Base-by-base conservation (phyloP, 2,329 filamentous ascomycete species). In the Anisogramma anomala region DNA sequence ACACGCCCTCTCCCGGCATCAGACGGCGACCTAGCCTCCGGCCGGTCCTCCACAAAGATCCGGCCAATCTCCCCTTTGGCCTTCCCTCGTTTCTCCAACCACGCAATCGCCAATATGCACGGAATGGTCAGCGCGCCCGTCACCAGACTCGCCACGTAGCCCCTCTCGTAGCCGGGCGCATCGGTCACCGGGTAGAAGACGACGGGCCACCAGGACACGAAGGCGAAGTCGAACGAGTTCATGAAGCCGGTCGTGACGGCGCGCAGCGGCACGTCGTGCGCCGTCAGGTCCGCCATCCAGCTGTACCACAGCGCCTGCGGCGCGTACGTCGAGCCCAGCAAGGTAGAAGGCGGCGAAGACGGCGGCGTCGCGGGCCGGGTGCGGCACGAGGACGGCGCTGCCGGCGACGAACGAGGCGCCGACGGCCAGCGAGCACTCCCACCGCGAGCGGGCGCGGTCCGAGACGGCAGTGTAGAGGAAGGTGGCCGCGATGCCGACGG, bases 291-390 rank as follows among this genome's bases (percentile, higher is more conserved):
- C 0, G 63, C 63, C 61, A 67, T 65, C 64, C 64, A 67, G 0
- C 61, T 60, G 46, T 67, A 67, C 64, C 64, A 67, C 14, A 67
- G 51, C 4, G 64, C 64, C 42, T 67, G 64, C 1, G 64, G 64
- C 2, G 64, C 64, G 39, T 62, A 67, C 0, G 62, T 65, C 0
- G 64, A 66, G 3, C 64, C 64, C 2, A 67, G 55, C 1, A 66
- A n/a, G 48, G 46, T 65, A 67, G 43, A 65, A 66, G 6, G 63
- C 63, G 33, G 66, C 60, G 41, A 67, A 67, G 41, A 64, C 58
- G 23, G 55, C 62, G 0, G 56, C 57, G 28, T 62, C 56, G 5
- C 32, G 23, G 11, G 47, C 41, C 1, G 60, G 58, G 10, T 57
- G 48, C 5, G 59, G 53, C 17, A 63, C 56, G 5, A 64, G 45